Conservation (phyloP, 441 rosid genomes). For the Theobroma grandiflorum region DNA sequence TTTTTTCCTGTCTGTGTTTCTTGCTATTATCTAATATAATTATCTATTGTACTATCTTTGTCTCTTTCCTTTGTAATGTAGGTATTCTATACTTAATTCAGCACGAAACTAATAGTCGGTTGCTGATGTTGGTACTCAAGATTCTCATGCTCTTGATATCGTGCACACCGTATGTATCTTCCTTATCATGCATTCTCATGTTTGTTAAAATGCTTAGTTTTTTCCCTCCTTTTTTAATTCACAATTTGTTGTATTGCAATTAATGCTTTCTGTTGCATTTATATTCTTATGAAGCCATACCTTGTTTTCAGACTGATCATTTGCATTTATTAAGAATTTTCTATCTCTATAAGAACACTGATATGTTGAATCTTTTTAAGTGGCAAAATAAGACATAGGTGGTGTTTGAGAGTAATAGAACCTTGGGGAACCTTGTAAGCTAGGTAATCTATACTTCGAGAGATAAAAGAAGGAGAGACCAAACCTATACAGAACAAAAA, state of each 20-base stretch:
- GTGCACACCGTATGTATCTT: constrained; percentile 79
- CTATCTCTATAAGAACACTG: not conserved
- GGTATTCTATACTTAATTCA: constrained; percentile 81
- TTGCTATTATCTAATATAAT: not conserved
- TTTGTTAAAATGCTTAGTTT: constrained; percentile 4
- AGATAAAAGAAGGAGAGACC: not conserved
- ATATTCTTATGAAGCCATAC: not conserved
- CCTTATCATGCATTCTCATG: constrained; percentile 10
- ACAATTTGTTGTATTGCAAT: constrained; percentile 22
- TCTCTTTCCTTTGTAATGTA: constrained; percentile 40
- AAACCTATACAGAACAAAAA: not conserved
- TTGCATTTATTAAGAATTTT: not conserved
- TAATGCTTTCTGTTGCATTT: constrained; percentile 15
- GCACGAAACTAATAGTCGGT: constrained; percentile 71
- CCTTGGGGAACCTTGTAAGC: not conserved
- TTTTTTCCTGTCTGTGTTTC: constrained; percentile 23
- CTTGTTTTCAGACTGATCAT: not conserved
- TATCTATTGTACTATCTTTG: not conserved
- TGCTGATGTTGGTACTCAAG: constrained; percentile 78
- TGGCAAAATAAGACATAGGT: not conserved
- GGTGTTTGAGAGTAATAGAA: not conserved
- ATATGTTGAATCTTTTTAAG: not conserved
- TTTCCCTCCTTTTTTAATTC: constrained; percentile 11
- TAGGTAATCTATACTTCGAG: not conserved
- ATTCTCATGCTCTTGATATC: constrained; percentile 82